Evolutionary conservation across 2,329 filamentous ascomycete species (phyloP), one percentile per base, ranked within the genome.

Genomic region (Claviceps maximensis): DNA sequence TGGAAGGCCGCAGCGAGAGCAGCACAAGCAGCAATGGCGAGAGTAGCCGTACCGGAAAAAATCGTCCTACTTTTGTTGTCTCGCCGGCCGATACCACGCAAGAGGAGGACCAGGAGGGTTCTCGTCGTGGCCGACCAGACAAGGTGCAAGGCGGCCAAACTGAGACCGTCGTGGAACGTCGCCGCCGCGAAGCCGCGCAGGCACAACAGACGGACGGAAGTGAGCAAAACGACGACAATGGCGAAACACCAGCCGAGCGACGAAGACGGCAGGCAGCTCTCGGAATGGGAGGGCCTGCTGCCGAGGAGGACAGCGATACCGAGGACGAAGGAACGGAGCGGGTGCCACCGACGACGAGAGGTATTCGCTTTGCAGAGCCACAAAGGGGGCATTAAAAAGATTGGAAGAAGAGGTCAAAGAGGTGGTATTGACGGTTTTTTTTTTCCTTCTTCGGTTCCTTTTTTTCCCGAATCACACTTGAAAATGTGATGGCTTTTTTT

Each of bases 161-260:
- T 1, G 86, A 90, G 66, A 88, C 84, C 1, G 81, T 81, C 0
- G 84, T 82, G 0, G 86, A 90, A 67, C 42, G 81, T 45, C 77
- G 79, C 54, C 75, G 86, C 15, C 77, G 86, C 52, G 72, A 87
- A 48, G 75, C 76, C 12, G 78, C 71, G 0, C 66, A 79, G 6
- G 71, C 57, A 58, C 71, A 15, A 23, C 73, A 72, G 31, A 23
- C 73, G 72, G 29, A 69, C 67, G 2, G 71, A 69, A 19, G 62
- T 62, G 3, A 23, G 25, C 52, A 31, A 6, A 49, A 36, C 21
- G 62, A 63, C 2, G 61, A 65, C 4, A 72, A 72, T 36, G 74
- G 70, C 36, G 87, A 90, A 68, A 89, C 86, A 0, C 83, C 85
- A 0, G 87, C 86, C 0, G 87, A 91, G 66, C 75, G 84, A 53